phyloP scores from a whole-genome alignment of 495 filamentous ascomycete species.

The Aspergillus mulundensis region DNA sequence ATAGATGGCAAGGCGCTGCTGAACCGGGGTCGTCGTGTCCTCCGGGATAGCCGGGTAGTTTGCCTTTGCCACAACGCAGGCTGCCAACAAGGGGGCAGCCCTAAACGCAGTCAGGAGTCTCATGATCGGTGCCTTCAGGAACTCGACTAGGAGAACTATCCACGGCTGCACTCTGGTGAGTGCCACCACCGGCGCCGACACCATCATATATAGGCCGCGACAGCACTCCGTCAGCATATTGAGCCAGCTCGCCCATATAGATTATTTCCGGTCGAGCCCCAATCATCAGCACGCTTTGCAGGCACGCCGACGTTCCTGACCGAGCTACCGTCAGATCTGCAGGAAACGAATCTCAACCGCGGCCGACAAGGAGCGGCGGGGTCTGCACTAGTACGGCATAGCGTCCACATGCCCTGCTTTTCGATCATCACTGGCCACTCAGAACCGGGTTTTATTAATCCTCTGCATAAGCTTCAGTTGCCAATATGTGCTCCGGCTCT shows the following conservation, averaged over 20 bases:
- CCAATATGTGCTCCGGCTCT: neutral
- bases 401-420: neutral
- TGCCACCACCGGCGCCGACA: neutral
- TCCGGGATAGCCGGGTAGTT: constrained; percentile 49
- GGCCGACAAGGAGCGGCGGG: neutral
- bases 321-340: neutral
- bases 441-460: neutral
- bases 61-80: constrained; percentile 35
- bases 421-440: neutral
- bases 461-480: neutral
- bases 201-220: neutral
- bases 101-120: constrained; percentile 10
- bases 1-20: constrained; percentile 55
- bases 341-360: neutral
- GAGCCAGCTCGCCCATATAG: neutral
- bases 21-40: constrained; percentile 53
- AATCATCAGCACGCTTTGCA: neutral
- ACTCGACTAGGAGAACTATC: neutral
- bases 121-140: neutral
- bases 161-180: neutral
- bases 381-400: neutral
- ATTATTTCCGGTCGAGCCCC: neutral
- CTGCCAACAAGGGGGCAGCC: constrained; percentile 39
- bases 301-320: neutral
- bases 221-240: neutral